These are phyloP conservation scores for Populus hybrid DNA, from an alignment of 441 rosid species.

Conservation along the genomic window DNA sequence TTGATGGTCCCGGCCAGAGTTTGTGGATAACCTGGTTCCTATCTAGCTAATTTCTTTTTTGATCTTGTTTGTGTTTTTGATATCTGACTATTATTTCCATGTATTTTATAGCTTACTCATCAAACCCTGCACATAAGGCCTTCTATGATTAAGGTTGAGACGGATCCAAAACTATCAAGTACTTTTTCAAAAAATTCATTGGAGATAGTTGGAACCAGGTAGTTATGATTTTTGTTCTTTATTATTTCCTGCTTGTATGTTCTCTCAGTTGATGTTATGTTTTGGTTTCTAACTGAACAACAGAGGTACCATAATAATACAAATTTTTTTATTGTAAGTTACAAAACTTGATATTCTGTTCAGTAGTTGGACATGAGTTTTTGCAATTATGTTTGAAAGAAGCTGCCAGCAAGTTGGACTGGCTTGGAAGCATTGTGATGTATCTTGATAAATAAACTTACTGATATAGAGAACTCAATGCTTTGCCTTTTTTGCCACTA, in stretches of 20 bases:
- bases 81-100: background rate
- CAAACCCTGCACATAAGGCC: slow-evolving; percentile 51
- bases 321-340: background rate
- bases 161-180: slow-evolving; percentile 30
- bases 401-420: background rate
- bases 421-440: background rate
- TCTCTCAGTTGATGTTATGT: background rate
- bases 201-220: slow-evolving; percentile 73
- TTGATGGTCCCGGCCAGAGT: background rate
- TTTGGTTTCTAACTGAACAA: too few species aligned
- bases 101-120: slow-evolving; percentile 43
- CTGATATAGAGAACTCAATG: background rate
- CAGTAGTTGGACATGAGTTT: background rate
- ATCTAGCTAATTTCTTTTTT: background rate
- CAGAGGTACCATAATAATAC: background rate
- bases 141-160: slow-evolving; percentile 70
- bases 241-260: background rate
- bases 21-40: background rate
- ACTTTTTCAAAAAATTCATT: slow-evolving; percentile 39
- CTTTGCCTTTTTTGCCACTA: background rate
- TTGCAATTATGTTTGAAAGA: background rate
- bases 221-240: slow-evolving; percentile 9
- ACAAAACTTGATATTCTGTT: background rate
- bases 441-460: too few species aligned
- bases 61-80: background rate